These are phyloP conservation scores for Penicillium diatomitis DNA, from an alignment of 495 filamentous ascomycete genomes.

Conservation along the genomic window DNA sequence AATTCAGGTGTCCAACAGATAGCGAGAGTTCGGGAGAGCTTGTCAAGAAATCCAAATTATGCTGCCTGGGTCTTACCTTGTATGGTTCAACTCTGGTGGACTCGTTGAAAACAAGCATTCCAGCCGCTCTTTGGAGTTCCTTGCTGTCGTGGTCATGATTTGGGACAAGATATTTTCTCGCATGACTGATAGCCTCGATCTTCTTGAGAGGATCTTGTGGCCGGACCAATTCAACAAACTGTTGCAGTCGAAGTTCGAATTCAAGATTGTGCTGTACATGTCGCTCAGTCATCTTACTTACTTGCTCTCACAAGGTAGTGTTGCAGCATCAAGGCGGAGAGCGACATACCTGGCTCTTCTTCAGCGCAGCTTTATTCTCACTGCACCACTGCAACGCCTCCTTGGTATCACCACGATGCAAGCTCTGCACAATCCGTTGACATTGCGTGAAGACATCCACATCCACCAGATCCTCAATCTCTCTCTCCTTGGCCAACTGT, in stretches of 20 bases:
- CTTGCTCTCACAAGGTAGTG: neutral
- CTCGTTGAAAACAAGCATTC: constrained; percentile 66
- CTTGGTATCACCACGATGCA: constrained; percentile 59
- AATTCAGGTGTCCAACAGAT: neutral
- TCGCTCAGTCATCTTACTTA: neutral
- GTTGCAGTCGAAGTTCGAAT: constrained; percentile 88
- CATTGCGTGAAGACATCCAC: constrained; percentile 80
- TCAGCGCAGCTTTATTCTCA: constrained; percentile 81
- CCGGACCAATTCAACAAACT: constrained; percentile 85
- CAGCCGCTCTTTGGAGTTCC: constrained; percentile 66
- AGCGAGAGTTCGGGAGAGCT: no score
- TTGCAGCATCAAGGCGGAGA: no score
- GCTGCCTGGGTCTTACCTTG: constrained; percentile 36
- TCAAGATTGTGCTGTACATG: constrained; percentile 67
- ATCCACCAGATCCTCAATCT: constrained; percentile 74
- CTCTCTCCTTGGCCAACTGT: constrained; percentile 61
- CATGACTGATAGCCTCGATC: constrained; percentile 70
- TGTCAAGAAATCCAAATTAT: no score
- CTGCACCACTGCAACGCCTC: constrained; percentile 84
- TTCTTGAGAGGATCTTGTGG: constrained; percentile 48
- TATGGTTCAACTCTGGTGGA: constrained; percentile 54
- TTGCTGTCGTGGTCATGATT: constrained; percentile 56
- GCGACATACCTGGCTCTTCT: constrained; percentile 64
- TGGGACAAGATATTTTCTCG: constrained; percentile 65
- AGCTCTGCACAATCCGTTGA: constrained; percentile 59